phyloP scores from a whole-genome alignment of 2,329 filamentous ascomycete species.

The Cylindrodendrum hubeiense region DNA sequence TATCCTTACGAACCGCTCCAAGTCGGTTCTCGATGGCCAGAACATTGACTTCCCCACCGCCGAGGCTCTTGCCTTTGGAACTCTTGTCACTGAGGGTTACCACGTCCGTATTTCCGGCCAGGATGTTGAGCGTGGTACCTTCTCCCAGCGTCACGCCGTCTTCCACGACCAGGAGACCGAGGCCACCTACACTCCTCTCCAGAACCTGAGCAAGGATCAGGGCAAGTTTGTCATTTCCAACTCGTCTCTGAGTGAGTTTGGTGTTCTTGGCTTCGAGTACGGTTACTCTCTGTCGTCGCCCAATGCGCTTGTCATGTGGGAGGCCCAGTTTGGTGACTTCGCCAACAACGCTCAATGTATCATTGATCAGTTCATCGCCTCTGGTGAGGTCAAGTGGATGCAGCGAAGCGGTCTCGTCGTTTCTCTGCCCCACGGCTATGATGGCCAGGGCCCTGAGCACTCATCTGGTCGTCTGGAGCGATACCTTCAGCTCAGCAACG shows the following conservation, averaged over 20 bases:
- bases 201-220: slow-evolving; percentile 90
- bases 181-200: slow-evolving; percentile 90
- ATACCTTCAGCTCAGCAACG: slow-evolving; percentile 96
- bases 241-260: slow-evolving; percentile 82
- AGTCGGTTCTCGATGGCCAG: slow-evolving; percentile 91
- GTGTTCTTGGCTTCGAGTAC: slow-evolving; percentile 94
- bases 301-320: slow-evolving; percentile 98
- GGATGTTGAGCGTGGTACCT: slow-evolving; percentile 99
- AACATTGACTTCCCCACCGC: slow-evolving; percentile 98
- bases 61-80: slow-evolving; percentile 94
- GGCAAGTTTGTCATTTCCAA: slow-evolving; percentile 97
- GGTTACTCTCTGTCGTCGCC: slow-evolving; percentile 98
- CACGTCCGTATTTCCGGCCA: slow-evolving; percentile 98
- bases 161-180: slow-evolving; percentile 98
- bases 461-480: slow-evolving; percentile 97
- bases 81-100: slow-evolving; percentile 91
- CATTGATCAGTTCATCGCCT: slow-evolving; percentile 98
- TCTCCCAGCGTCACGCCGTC: slow-evolving; percentile 97
- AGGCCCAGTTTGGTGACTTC: slow-evolving; percentile 99
- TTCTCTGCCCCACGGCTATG: slow-evolving; percentile 97
- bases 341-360: slow-evolving; percentile 99
- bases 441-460: slow-evolving; percentile 98
- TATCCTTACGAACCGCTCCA: slow-evolving; percentile 89
- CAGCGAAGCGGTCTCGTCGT: slow-evolving; percentile 97
- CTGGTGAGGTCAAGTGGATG: slow-evolving; percentile 98